These are phyloP conservation scores for Trifolium fragiferum DNA, from an alignment of 306 rosid species.

Conservation along the genomic window DNA sequence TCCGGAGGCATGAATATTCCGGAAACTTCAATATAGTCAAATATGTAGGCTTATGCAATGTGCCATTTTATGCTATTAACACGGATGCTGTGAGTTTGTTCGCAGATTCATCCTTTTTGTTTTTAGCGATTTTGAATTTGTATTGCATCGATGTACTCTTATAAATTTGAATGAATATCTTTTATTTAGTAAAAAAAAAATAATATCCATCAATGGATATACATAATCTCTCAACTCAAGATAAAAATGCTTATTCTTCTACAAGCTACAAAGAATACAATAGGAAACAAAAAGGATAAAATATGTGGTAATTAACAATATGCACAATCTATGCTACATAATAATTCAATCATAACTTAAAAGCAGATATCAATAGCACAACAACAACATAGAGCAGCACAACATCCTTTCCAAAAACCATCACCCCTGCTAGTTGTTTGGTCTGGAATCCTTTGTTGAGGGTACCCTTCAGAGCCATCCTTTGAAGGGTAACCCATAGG, in stretches of 20 bases:
- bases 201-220: background rate
- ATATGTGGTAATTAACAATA: background rate
- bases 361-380: constrained; percentile 51
- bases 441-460: constrained; percentile 36
- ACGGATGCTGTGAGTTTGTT: no score
- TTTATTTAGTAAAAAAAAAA: no score
- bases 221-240: background rate
- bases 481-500: constrained; percentile 48
- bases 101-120: no score
- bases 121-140: no score
- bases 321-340: background rate
- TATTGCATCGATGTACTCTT: no score
- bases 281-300: background rate
- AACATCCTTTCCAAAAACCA: constrained; percentile 62
- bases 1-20: no score
- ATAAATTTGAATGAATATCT: no score
- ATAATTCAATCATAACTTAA: constrained; percentile 30
- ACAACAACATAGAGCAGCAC: constrained; percentile 58
- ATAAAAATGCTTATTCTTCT: constrained; percentile 25
- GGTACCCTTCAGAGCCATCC: constrained; percentile 37
- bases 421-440: constrained; percentile 51
- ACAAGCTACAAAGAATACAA: constrained; percentile 41
- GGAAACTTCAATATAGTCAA: no score
- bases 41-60: no score
- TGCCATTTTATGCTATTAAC: no score